Percentiles rank a stretch among this genome's conserved stretches.
These are phyloP conservation scores for Phlegmacium glaucopus DNA, from an alignment of 768 basidiomycete species.

Conservation along the genomic window DNA sequence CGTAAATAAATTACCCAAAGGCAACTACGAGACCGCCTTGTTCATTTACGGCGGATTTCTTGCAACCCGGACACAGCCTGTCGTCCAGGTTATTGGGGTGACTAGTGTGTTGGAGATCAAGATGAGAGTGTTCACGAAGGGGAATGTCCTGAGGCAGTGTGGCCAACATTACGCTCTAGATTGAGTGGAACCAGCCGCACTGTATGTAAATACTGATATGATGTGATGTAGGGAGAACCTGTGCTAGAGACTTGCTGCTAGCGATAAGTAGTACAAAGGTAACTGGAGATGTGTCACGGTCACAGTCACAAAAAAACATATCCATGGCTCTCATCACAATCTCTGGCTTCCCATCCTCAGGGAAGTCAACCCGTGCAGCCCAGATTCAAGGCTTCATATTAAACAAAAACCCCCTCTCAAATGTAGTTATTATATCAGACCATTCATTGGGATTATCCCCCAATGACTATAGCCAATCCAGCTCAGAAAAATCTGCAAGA, in stretches of 20 bases:
- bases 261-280: background rate
- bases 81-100: constrained; percentile 40
- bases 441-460: constrained; percentile 62
- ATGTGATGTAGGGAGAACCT: background rate
- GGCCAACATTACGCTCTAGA: constrained; percentile 21
- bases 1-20: constrained; percentile 70
- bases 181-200: constrained; percentile 12
- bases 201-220: no score
- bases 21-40: constrained; percentile 88
- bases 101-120: constrained; percentile 25
- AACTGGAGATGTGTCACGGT: no score
- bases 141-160: constrained; percentile 24
- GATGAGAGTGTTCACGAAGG: constrained; percentile 34
- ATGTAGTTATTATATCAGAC: constrained; percentile 64
- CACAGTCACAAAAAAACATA: background rate
- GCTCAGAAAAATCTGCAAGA: constrained; percentile 85
- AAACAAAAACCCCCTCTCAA: constrained; percentile 44
- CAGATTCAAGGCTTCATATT: constrained; percentile 64
- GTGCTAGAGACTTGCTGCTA: constrained; percentile 9
- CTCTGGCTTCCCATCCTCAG: constrained; percentile 83
- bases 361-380: constrained; percentile 73
- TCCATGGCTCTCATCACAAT: constrained; percentile 91
- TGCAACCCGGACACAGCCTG: constrained; percentile 79
- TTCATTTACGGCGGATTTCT: constrained; percentile 74
- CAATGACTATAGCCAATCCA: constrained; percentile 70